Conservation (phyloP, 345 rosid species). For the Salix udensis region DNA sequence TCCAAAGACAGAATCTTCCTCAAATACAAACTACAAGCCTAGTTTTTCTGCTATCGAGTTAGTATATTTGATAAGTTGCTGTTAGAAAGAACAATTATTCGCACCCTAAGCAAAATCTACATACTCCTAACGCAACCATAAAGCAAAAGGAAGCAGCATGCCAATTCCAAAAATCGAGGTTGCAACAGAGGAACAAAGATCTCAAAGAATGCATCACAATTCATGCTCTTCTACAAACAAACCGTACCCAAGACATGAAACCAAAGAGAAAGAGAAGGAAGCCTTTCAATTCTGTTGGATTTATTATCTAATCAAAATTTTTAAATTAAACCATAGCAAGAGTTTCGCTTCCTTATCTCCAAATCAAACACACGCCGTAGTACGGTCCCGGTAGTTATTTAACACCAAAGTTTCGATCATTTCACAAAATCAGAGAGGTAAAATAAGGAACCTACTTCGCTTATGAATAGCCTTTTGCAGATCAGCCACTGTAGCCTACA, state of each 20-base stretch:
- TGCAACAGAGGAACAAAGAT: background rate
- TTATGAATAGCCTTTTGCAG: conserved; percentile 84
- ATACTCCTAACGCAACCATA: background rate
- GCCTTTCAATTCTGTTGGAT: background rate
- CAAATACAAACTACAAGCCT: background rate
- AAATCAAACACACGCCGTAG: background rate
- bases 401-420: background rate
- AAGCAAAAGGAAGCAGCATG: background rate
- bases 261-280: background rate
- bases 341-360: background rate
- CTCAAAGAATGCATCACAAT: background rate
- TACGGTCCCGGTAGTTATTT: background rate
- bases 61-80: background rate
- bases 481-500: conserved; percentile 87
- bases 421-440: background rate
- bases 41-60: background rate
- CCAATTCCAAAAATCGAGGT: background rate
- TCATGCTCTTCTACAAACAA: background rate
- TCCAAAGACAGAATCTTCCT: background rate
- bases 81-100: background rate
- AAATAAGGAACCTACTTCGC: conserved; percentile 50
- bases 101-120: background rate
- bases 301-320: background rate
- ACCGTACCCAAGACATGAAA: background rate
- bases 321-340: background rate